phyloP scores from a whole-genome alignment of 2,329 filamentous ascomycete genomes.

The Fusarium ramigenum region DNA sequence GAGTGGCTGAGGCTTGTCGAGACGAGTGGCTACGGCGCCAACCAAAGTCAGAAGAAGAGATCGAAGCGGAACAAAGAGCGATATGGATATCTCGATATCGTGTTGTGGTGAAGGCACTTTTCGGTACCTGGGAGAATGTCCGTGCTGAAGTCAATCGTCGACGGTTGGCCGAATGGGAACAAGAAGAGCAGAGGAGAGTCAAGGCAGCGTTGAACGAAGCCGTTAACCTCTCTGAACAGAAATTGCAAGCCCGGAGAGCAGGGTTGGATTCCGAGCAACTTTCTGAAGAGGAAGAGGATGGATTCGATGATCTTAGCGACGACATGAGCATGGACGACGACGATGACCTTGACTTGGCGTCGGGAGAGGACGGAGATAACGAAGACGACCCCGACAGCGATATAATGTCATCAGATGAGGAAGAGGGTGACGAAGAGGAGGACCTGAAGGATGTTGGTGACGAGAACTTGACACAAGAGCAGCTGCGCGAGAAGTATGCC shows the following conservation, averaged over 20 bases:
- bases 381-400: slow-evolving; percentile 56
- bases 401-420: slow-evolving; percentile 70
- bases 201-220: slow-evolving; percentile 78
- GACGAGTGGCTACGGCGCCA: slow-evolving; percentile 79
- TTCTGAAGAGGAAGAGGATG: slow-evolving; percentile 57
- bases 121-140: slow-evolving; percentile 72
- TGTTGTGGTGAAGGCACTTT: slow-evolving; percentile 68
- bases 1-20: slow-evolving; percentile 79
- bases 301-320: slow-evolving; percentile 59
- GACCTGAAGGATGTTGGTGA: slow-evolving; percentile 64
- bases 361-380: slow-evolving; percentile 51
- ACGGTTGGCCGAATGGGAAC: slow-evolving; percentile 70
- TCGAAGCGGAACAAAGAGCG: slow-evolving; percentile 79
- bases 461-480: slow-evolving; percentile 74
- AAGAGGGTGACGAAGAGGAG: slow-evolving; percentile 69
- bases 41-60: slow-evolving; percentile 80
- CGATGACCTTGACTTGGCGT: slow-evolving; percentile 47
- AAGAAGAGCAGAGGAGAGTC: slow-evolving; percentile 69
- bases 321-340: slow-evolving; percentile 50
- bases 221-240: slow-evolving; percentile 75
- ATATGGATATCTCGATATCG: slow-evolving; percentile 75
- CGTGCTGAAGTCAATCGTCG: slow-evolving; percentile 68
- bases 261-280: slow-evolving; percentile 63
- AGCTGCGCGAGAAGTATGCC: slow-evolving; percentile 74
- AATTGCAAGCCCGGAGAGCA: slow-evolving; percentile 69